Evolutionary conservation across 1,284 basidiomycete genomes (phyloP), one percentile per base, ranked within the genome.

Genomic region (Fomitiporia mediterranea): DNA sequence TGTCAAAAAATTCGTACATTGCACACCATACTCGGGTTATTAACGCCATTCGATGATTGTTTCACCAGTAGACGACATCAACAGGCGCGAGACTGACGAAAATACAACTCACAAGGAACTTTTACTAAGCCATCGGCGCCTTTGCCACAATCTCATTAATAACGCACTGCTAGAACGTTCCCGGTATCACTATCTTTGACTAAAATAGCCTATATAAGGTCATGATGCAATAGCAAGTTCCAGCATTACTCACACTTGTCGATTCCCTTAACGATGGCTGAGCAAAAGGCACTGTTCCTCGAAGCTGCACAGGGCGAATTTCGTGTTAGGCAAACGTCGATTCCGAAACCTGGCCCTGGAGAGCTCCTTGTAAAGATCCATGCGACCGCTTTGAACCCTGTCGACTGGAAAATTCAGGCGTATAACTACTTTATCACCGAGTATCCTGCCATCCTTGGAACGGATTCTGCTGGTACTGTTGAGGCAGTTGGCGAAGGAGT

Each of bases 401-500:
- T 73, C 6, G 75, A 79, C 58, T 72, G 70, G 66, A 71, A 70
- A 57, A 69, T 73, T 11, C 74, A 70, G 11, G 68, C 66, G 27
- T 59, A 61, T 19, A 71, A 67, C 2, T 61, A 62, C 51, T 47
- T 69, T 4, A 42, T 71, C 1, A 57, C 65, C 0, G 55, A 65
- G 3, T 78, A 70, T 56, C 77, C 78, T 0, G 66, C 69, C 1
- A 66, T 78, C 9, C 60, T 80, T 3, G 83, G 83, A 11, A 65
- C 63, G 17, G 79, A 81, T 61, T 72, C 69, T 21, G 67, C 69
- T 7, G 79, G 78, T 5, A 61, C 67, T 0, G 71, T 80, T 30
- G 70, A 71, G 17, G 64, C 67, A 25, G 60, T 77, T 34, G 75
- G 75, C 1, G 63, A 67, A n/a, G 70, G 66, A 3, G 73, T 77